Evolutionary conservation across 2,329 filamentous ascomycete species (phyloP), one percentile per base, ranked within the genome.

Genomic region (Penicillium sclerotiorum): DNA sequence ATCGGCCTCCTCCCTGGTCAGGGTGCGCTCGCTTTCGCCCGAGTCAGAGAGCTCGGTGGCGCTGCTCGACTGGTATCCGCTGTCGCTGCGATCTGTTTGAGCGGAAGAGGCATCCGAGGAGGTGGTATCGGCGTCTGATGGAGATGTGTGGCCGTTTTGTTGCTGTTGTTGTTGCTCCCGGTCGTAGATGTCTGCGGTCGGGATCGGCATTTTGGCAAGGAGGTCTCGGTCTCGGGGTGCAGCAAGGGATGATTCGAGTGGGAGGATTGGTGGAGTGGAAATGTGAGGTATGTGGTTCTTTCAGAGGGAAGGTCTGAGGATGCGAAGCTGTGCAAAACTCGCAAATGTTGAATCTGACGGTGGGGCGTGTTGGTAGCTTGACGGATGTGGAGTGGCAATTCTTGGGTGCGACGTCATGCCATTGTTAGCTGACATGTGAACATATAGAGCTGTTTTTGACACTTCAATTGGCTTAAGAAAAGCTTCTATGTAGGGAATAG

Each of bases 1-100:
- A 51, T 76, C 73, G 2, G 70, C 73, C 49, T 76, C 73, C 40
- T 71, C 72, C 55, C 68, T 69, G 47, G 66, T 75, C 63, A 70
- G 46, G n/a, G 58, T 49, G 18, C 53, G 57, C 18, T 62, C 58
- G 17, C 57, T 51, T 8, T 58, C 56, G 12, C 52, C 40, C 11
- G 54, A 58, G 5, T 55, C 50, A 11, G 56, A 57, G 12, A 58
- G 53, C n/a, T 52, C 53, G 5, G 59, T 49, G 44, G 57, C 55
- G 45, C 37, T 45, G 47, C 36, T 33, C 37, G 17, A 28, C 8
- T 8, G 13, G 13, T 4, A 5, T 20, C n/a, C n/a, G 15, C 13
- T 27, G 13, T 46, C 35, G 33, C 22, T 28, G 32, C 15, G 12
- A 13, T 37, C 39, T 11, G 11, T 18, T 28, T 20, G 23, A 20